A percentile compares a stretch with the other conserved stretches of the same genome.
phyloP scores from a whole-genome alignment of 2,329 filamentous ascomycete genomes.

The Trichophyton schoenleinii region DNA sequence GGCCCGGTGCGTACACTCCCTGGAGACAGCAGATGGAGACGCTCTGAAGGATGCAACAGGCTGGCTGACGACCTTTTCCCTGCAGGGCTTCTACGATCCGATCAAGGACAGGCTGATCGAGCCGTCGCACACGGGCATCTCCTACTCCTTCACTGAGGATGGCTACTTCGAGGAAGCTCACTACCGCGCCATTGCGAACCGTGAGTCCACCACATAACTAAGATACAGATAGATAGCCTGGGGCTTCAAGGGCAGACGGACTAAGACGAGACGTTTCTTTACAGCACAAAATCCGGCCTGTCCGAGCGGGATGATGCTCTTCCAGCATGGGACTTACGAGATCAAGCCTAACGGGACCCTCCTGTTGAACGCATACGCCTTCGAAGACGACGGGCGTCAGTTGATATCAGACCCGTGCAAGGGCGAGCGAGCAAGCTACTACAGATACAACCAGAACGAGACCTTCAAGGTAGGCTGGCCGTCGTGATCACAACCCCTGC shows the following conservation, averaged over 20 bases:
- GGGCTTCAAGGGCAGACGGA: background rate
- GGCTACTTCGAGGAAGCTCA: constrained; percentile 58
- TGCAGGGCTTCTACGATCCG: constrained; percentile 57
- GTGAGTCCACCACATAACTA: constrained; percentile 33
- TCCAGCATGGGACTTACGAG: constrained; percentile 55
- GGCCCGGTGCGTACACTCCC: constrained; percentile 44
- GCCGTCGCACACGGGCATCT: constrained; percentile 54
- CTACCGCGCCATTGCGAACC: constrained; percentile 57
- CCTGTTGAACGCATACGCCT: constrained; percentile 39
- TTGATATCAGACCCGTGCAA: constrained; percentile 52
- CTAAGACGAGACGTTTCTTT: background rate
- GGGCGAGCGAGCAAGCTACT: constrained; percentile 45
- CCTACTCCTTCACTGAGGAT: constrained; percentile 59
- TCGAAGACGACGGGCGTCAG: constrained; percentile 55
- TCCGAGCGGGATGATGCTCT: constrained; percentile 55
- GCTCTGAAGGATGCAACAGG: background rate
- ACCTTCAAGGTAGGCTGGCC: constrained; percentile 41
- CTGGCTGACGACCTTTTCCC: constrained; percentile 3
- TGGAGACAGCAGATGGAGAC: background rate
- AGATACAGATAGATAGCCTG: background rate
- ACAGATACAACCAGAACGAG: constrained; percentile 54
- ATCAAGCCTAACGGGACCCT: constrained; percentile 47
- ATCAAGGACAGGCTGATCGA: constrained; percentile 53
- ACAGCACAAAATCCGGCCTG: constrained; percentile 48
- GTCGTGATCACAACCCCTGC: background rate